phyloP scores from a whole-genome alignment of 2,329 filamentous ascomycete species.

The Pseudocercospora musae region DNA sequence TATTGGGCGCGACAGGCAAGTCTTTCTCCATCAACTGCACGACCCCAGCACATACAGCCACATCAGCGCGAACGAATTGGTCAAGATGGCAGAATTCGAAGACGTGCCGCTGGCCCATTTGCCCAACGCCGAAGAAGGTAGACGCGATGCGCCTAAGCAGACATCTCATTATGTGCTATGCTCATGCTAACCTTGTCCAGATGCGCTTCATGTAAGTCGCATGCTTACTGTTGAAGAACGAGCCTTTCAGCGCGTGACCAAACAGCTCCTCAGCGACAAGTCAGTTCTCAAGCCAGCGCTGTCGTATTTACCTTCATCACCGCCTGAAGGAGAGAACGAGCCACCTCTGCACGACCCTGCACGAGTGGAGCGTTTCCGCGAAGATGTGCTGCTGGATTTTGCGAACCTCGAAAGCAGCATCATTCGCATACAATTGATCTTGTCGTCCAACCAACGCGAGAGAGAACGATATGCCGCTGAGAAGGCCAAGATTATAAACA shows the following conservation, averaged over 20 bases:
- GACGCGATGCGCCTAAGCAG: neutral
- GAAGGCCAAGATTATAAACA: slow-evolving; percentile 72
- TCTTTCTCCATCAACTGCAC: neutral
- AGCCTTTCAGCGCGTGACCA: slow-evolving; percentile 83
- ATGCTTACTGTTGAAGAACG: slow-evolving; percentile 89
- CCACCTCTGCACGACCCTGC: slow-evolving; percentile 47
- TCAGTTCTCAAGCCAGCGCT: slow-evolving; percentile 58
- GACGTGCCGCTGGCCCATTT: slow-evolving; percentile 15
- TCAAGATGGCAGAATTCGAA: slow-evolving; percentile 12
- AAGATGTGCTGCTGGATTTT: slow-evolving; percentile 85
- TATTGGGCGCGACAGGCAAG: neutral
- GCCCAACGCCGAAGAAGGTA: slow-evolving; percentile 31
- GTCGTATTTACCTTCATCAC: slow-evolving; percentile 59
- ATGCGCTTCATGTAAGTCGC: slow-evolving; percentile 81
- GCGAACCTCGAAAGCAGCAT: slow-evolving; percentile 83
- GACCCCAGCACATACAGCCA: neutral
- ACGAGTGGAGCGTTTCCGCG: slow-evolving; percentile 59
- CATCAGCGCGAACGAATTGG: neutral
- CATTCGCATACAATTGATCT: slow-evolving; percentile 81
- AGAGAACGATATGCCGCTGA: slow-evolving; percentile 78
- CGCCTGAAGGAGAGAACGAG: slow-evolving; percentile 53
- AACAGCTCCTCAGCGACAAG: slow-evolving; percentile 68
- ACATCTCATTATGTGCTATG: neutral
- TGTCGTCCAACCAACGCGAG: slow-evolving; percentile 77
- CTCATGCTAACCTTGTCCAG: slow-evolving; percentile 40